Base-by-base conservation (phyloP, 2,329 filamentous ascomycete species). In the Apiospora hydei region DNA sequence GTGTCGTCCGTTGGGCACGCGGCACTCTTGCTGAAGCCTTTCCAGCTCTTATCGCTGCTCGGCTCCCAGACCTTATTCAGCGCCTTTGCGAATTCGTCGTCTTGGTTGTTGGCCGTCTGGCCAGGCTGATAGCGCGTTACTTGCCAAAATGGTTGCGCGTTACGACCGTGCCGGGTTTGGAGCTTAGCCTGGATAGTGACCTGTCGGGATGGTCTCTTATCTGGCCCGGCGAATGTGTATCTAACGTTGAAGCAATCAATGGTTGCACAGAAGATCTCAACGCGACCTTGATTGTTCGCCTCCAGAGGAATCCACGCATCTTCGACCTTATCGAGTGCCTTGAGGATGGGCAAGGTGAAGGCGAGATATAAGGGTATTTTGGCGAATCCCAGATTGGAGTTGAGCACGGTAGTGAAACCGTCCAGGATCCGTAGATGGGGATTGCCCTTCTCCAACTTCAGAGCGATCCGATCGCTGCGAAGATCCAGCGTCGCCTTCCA, bases 391-490 rank as follows among this genome's bases (percentile, higher is more conserved):
- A 79, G 84, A 51, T 72, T 78, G 70, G 73, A 82, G 69, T 80
- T 81, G 69, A 81, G 73, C 3, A 85, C 79, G 53, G 85, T 83
- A 77, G 92, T 92, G 73, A 91, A 86, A 10, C 91, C 83, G 4
- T 91, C 89, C 26, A 87, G 82, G 16, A 93, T 86, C 24, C 90
- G 88, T 64, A 91, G 83, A 77, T 95, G 93, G 2, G 93, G 93
- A 76, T 93, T 94, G 16, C 85, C 85, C 18, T 84, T 83, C 53
- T 91, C 86, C 26, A 96, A 84, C 38, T 84, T 82, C 41, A 96
- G 83, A 21, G 84, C 84, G 75, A 93, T 89, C 2, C 86, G 81
- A 24, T 84, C 82, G 13, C 82, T 82, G 26, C 84, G 83, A 44
- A 94, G 88, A 73, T 90, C 87, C 57, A 94, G 83, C 3, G 85